phyloP scores from a whole-genome alignment of 2,329 filamentous ascomycete species.

The Hortaea sp. region DNA sequence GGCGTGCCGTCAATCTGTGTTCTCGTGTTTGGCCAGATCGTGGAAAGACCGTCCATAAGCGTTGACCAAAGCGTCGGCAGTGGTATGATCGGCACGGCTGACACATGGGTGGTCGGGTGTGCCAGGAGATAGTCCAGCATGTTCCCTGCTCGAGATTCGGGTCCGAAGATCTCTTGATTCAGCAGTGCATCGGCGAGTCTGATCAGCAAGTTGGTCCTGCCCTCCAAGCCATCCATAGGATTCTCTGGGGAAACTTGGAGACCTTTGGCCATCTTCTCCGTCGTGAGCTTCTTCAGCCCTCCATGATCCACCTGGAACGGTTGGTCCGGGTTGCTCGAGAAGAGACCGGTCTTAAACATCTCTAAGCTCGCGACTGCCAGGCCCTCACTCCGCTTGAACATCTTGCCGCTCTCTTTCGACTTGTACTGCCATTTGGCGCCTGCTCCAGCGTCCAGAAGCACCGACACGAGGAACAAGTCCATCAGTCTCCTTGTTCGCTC shows the following conservation, averaged over 20 bases:
- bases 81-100: conserved; percentile 76
- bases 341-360: conserved; percentile 88
- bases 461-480: conserved; percentile 70
- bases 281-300: conserved; percentile 63
- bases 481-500: conserved; percentile 67
- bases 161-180: conserved; percentile 75
- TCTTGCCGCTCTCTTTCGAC: conserved; percentile 73
- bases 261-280: conserved; percentile 65
- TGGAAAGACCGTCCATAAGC: conserved; percentile 73
- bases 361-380: conserved; percentile 69
- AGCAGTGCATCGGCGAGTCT: conserved; percentile 66
- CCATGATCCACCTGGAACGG: conserved; percentile 83
- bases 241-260: conserved; percentile 77
- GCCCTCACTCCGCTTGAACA: conserved; percentile 79
- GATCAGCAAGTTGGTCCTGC: conserved; percentile 68
- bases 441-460: conserved; percentile 77
- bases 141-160: conserved; percentile 76
- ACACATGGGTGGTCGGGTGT: conserved; percentile 80
- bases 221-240: conserved; percentile 73
- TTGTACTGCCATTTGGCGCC: conserved; percentile 88
- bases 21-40: conserved; percentile 81
- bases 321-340: conserved; percentile 72
- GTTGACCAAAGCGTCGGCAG: conserved; percentile 84
- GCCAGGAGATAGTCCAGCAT: conserved; percentile 93
- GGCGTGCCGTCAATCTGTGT: conserved; percentile 79